Base-by-base conservation (phyloP, 768 basidiomycete species). In the Mycena leptocephala region DNA sequence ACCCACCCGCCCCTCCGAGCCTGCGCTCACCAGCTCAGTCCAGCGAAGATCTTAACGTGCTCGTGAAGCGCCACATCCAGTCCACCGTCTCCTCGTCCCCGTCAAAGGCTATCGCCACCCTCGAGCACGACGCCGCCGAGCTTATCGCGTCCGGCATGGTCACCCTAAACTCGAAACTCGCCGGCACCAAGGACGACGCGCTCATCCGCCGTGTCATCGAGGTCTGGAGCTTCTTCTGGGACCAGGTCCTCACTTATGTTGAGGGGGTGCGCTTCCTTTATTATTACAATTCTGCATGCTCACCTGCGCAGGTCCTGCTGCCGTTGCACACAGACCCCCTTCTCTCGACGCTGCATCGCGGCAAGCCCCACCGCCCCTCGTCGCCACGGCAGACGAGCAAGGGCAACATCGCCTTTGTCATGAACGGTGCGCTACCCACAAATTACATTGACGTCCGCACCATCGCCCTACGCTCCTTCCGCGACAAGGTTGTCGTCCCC, bases 221-320 rank as follows among this genome's bases (percentile, higher is more conserved):
- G 79, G 89, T 95, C 22, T 99, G 97, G 97, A 91, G 90, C 18
- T 97, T 98, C 88, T 98, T 98, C 85, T 98, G 95, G 94, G 95
- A 95, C 79, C 93, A 95, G 75, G 93, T 97, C 32, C 86, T 97
- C 9, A 94, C 96, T 10, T 97, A 97, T 81, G 87, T 96, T 39
- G 96, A 97, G 89, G 96, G 95, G 69, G 95, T 96, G 79, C 81
- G 93, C 88, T 4, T 48, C 28, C 48, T 33, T 37, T 39, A 18
- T 26, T 53, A 41, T 32, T 68, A n/a, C 53, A 39, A 48, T 70
- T 39, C 20, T 35, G 35, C 0, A 24, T 13, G 22, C 51, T 70
- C 24, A 65, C 53, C 51, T 16, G 48, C 71, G 4, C 71, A 86
- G 85, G 85, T 86, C 66, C 80, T 87, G 30, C 72, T 87, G 18